Base-by-base conservation (phyloP, 2,329 filamentous ascomycete species). In the Beauveria sp. region DNA sequence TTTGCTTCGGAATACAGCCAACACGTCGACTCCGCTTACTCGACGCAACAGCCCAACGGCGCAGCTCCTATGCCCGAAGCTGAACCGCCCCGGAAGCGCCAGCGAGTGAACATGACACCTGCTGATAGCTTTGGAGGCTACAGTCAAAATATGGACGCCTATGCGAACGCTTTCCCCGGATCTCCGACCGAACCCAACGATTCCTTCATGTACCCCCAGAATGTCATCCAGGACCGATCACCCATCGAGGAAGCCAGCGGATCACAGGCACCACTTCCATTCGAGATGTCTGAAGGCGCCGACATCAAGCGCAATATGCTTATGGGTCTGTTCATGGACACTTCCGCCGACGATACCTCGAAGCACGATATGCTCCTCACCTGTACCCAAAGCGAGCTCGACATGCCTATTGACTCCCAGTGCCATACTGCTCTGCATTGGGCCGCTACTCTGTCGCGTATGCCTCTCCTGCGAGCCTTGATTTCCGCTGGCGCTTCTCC, bases 391-490 rank as follows among this genome's bases (percentile, higher is more conserved):
- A 79, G 87, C 45, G 93, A 99, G 66, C 83, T 98, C 24, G 95
- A 99, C 70, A 88, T 95, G 72, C 93, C 95, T 1, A 91, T 99
- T 62, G 95, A 99, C 70, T 83, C 88, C 28, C 91, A 91, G 63
- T 87, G 87, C 42, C 91, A 98, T 70, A 98, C 92, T 20, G 93
- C 93, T 3, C 79, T 99, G 46, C 93, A 98, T 70, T 99, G 95
- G 95, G 95, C 95, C 2, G 92, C 95, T 5, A 97, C 95, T 5
- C 80, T 99, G 52, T 92, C 92, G 3, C 88, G 93, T 18, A 88
- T 96, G 71, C 84, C 90, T 1, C 80, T 99, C 6, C 79, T 98
- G 61, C 86, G 90, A 59, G 83, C 93, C 0, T 81, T 99, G 12
- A 90, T 98, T 60, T 81, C 86, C 5, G 88, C 89, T 52, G 95